Percentiles rank a stretch among this genome's conserved stretches.
These are phyloP conservation scores for Fremontodendron californicum DNA, from an alignment of 345 rosid species.

Conservation along the genomic window DNA sequence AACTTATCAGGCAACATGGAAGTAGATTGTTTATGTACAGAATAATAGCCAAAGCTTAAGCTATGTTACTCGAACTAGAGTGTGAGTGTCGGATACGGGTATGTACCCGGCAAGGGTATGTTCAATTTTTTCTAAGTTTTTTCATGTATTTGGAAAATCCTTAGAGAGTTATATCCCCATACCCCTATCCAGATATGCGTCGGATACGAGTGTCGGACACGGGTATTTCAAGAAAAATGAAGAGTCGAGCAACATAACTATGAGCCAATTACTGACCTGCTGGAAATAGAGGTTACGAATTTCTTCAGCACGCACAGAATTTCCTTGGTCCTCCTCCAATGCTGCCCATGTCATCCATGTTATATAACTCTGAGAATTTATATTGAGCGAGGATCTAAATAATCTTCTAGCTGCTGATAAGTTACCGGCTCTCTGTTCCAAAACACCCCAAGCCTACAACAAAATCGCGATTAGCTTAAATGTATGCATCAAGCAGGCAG, in stretches of 20 bases:
- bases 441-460: conserved; percentile 90
- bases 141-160: no score
- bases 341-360: conserved; percentile 99
- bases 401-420: conserved; percentile 82
- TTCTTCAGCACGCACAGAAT: conserved; percentile 86
- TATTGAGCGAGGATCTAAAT: conserved; percentile 72
- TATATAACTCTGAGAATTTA: conserved; percentile 84
- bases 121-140: no score
- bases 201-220: no score
- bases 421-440: conserved; percentile 89
- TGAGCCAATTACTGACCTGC: conserved; percentile 51
- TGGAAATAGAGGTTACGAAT: conserved; percentile 89
- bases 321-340: conserved; percentile 94
- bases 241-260: no score
- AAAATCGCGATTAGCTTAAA: neutral
- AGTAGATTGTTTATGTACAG: neutral
- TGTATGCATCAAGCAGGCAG: neutral
- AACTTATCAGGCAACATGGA: neutral
- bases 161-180: no score
- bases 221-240: no score
- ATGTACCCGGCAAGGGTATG: no score
- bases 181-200: no score
- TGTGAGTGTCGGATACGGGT: no score
- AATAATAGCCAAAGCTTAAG: neutral
- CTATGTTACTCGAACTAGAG: no score